Conservation (phyloP, 2,329 filamentous ascomycete genomes). For the Verticillium longisporum region DNA sequence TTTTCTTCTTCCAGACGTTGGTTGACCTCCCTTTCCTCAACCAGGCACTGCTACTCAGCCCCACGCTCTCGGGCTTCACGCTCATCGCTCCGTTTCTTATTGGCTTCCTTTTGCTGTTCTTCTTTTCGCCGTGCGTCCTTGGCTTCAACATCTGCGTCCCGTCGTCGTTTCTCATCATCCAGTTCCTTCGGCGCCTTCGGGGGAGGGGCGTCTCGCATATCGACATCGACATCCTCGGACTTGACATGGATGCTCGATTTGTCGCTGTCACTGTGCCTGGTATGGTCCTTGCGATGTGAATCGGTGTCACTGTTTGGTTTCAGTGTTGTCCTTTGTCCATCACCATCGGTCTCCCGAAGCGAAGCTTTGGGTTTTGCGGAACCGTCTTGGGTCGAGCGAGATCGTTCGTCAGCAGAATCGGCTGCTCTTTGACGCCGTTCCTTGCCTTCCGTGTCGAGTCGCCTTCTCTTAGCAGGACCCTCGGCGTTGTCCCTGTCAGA, state of each 20-base stretch:
- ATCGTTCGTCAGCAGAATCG: slow-evolving; percentile 37
- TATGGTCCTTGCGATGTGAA: background rate
- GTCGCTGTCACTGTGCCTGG: slow-evolving; percentile 22
- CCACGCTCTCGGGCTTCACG: slow-evolving; percentile 2
- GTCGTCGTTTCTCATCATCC: slow-evolving; percentile 25
- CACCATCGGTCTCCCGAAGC: background rate
- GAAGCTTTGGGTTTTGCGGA: slow-evolving; percentile 18
- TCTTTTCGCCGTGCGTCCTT: slow-evolving; percentile 21
- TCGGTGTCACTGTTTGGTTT: background rate
- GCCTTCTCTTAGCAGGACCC: slow-evolving; percentile 47
- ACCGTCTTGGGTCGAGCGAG: slow-evolving; percentile 31
- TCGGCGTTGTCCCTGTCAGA: slow-evolving; percentile 47
- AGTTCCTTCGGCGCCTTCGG: slow-evolving; percentile 25
- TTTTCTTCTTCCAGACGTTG: slow-evolving; percentile 23
- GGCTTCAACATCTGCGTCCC: slow-evolving; percentile 20
- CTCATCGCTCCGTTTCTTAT: slow-evolving; percentile 8
- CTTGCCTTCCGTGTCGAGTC: slow-evolving; percentile 46
- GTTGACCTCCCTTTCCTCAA: slow-evolving; percentile 26
- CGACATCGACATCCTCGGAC: slow-evolving; percentile 48
- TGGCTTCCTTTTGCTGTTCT: slow-evolving; percentile 13
- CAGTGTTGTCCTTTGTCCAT: slow-evolving; percentile 12
- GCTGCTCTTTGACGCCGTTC: slow-evolving; percentile 39
- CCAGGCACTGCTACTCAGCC: slow-evolving; percentile 18
- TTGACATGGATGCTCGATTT: slow-evolving; percentile 49
- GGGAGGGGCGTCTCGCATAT: slow-evolving; percentile 44